A percentile compares a stretch with the other conserved stretches of the same genome.
These are phyloP conservation scores for Ligustrum vulgare DNA, from an alignment of 257 asterid species.

Conservation along the genomic window DNA sequence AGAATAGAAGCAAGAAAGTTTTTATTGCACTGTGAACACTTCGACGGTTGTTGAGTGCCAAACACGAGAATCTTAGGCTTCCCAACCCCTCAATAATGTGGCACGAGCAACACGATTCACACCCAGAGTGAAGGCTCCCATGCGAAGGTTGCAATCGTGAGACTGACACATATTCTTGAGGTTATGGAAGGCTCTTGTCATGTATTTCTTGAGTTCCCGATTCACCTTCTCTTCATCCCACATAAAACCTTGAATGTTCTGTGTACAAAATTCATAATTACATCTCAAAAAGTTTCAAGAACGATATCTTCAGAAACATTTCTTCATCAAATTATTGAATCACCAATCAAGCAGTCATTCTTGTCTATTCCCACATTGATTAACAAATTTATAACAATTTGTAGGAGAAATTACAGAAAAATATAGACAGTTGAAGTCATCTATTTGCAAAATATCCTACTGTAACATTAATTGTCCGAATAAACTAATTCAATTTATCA, in stretches of 20 bases:
- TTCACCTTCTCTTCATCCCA: conserved; percentile 90
- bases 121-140: conserved; percentile 88
- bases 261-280: conserved; percentile 19
- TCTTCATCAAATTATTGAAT: background rate
- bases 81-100: conserved; percentile 80
- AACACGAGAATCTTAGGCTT: conserved; percentile 42
- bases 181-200: conserved; percentile 69
- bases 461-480: background rate
- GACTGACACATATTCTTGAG: conserved; percentile 65
- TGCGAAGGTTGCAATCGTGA: conserved; percentile 76
- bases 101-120: conserved; percentile 91
- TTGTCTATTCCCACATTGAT: background rate
- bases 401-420: background rate
- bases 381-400: background rate
- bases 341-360: background rate
- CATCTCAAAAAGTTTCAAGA: background rate
- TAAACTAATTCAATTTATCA: background rate
- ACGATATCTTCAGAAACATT: background rate
- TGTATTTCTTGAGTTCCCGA: conserved; percentile 62
- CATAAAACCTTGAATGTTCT: conserved; percentile 92
- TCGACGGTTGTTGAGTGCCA: background rate
- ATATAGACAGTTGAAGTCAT: background rate
- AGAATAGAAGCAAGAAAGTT: background rate
- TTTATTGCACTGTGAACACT: background rate
- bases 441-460: background rate